phyloP scores from a whole-genome alignment of 129 eudicot species.

The Centrapalus pauciflorus region DNA sequence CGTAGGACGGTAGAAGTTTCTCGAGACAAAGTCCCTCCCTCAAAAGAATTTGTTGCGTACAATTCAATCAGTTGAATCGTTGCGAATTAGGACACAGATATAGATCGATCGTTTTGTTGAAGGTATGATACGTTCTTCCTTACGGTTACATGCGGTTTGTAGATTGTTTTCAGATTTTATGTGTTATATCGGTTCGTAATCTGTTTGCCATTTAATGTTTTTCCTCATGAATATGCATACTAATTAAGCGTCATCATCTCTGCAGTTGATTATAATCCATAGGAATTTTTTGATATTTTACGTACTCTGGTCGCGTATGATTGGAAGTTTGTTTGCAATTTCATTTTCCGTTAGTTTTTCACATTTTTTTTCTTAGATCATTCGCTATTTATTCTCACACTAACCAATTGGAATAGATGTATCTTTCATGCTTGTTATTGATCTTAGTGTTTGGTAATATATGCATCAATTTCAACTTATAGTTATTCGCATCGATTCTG shows the following conservation, averaged over 20 bases:
- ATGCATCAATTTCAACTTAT: background rate
- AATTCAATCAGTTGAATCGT: conserved; percentile 1
- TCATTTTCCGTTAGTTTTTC: background rate
- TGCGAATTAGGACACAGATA: conserved; percentile 7
- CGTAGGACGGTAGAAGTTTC: conserved; percentile 9
- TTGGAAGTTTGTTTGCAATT: background rate
- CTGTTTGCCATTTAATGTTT: background rate
- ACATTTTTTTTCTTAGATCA: background rate
- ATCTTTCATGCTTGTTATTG: background rate
- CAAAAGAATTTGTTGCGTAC: background rate
- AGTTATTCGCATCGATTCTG: too few species aligned
- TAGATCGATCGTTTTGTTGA: background rate
- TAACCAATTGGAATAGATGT: background rate
- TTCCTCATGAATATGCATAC: background rate
- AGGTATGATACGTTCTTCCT: background rate
- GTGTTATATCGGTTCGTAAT: background rate
- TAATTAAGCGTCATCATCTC: background rate
- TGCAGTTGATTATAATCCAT: background rate
- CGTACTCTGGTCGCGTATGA: background rate
- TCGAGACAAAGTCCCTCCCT: background rate
- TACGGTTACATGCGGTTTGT: background rate
- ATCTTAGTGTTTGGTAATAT: background rate
- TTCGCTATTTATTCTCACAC: background rate
- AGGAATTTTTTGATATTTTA: background rate
- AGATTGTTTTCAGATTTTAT: background rate